A percentile compares a stretch with the other conserved stretches of the same genome.
phyloP scores from a whole-genome alignment of 768 basidiomycete species.

The Imleria badia region DNA sequence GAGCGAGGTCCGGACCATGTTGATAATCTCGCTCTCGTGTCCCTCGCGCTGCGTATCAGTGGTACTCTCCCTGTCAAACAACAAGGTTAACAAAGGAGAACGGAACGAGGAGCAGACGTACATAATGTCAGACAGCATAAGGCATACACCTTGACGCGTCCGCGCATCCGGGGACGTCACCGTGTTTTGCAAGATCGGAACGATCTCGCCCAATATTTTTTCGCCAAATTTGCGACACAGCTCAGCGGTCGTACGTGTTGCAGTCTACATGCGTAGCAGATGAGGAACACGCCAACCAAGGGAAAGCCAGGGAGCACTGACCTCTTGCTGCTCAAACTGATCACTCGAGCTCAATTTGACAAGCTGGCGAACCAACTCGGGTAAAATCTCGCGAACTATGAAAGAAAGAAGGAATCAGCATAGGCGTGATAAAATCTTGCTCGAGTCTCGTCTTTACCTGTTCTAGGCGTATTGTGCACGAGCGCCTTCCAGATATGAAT shows the following conservation, averaged over 20 bases:
- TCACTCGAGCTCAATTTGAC: constrained; percentile 74
- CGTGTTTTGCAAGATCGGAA: constrained; percentile 71
- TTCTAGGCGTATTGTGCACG: constrained; percentile 90
- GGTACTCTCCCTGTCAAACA: constrained; percentile 65
- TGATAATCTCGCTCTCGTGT: constrained; percentile 85
- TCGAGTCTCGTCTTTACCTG: constrained; percentile 49
- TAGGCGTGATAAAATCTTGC: neutral
- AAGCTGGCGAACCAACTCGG: constrained; percentile 77
- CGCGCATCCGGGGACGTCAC: constrained; percentile 60
- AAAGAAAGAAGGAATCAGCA: constrained; percentile 12
- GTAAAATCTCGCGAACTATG: constrained; percentile 84
- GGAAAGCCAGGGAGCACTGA: constrained; percentile 24
- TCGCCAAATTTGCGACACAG: constrained; percentile 96
- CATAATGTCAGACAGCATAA: constrained; percentile 89
- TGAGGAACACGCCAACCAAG: neutral
- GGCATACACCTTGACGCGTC: constrained; percentile 81
- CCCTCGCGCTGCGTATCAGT: constrained; percentile 82
- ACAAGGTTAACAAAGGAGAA: neutral
- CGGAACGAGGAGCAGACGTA: constrained; percentile 35
- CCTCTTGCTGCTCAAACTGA: constrained; percentile 90
- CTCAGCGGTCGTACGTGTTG: constrained; percentile 83
- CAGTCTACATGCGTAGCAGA: constrained; percentile 48
- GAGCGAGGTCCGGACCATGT: constrained; percentile 77
- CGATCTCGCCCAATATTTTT: constrained; percentile 79
- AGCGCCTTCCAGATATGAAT: constrained; percentile 98